Percentiles rank a stretch among this genome's conserved stretches.
Conservation (phyloP, 495 filamentous ascomycete genomes). For the Collariella sp. region DNA sequence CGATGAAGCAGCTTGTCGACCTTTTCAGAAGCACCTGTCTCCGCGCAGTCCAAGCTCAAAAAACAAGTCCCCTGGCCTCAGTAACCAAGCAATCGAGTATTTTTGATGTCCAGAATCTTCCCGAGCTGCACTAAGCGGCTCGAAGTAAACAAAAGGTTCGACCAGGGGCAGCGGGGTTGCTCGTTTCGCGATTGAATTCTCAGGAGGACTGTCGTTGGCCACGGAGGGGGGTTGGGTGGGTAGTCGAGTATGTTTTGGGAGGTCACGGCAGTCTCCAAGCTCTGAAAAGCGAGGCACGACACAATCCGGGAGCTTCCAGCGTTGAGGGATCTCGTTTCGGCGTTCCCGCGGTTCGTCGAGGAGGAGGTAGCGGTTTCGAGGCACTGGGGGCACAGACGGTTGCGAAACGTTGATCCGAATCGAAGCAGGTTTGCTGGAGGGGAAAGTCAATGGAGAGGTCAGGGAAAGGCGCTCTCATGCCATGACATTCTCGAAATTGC, state of each 20-base stretch:
- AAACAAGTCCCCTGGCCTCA: too few species aligned
- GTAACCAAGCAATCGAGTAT: too few species aligned
- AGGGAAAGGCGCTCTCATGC: slow-evolving; percentile 18
- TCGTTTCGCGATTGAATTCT: neutral
- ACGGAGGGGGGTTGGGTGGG: neutral
- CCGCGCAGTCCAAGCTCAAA: too few species aligned
- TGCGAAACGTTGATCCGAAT: neutral
- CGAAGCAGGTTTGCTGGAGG: neutral
- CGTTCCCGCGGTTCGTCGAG: too few species aligned
- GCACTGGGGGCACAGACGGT: neutral
- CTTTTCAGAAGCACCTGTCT: neutral
- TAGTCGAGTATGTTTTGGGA: neutral
- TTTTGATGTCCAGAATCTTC: too few species aligned
- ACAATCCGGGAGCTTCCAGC: too few species aligned
- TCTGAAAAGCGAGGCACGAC: too few species aligned
- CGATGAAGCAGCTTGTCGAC: neutral
- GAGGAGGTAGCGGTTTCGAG: too few species aligned
- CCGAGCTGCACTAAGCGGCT: too few species aligned
- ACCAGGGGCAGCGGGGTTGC: neutral
- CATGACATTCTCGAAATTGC: slow-evolving; percentile 26
- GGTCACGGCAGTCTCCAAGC: too few species aligned
- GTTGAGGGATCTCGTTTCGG: too few species aligned
- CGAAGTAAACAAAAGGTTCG: neutral
- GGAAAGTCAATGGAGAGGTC: slow-evolving; percentile 24
- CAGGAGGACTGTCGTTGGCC: too few species aligned